These are phyloP conservation scores for Arthrinium phaeospermum DNA, from an alignment of 2,329 filamentous ascomycete genomes.

Conservation along the genomic window DNA sequence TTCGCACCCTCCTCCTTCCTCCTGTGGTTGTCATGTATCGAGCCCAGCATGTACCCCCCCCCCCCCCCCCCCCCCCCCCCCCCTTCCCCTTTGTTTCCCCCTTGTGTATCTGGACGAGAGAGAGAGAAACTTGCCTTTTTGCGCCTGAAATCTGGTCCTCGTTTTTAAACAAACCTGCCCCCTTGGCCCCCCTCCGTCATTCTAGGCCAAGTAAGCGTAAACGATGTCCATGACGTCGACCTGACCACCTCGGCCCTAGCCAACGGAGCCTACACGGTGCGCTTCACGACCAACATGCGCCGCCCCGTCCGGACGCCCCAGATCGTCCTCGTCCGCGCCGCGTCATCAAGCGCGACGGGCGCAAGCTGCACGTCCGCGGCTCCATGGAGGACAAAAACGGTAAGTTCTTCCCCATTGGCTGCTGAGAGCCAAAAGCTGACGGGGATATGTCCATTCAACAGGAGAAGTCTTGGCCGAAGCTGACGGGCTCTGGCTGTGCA, in stretches of 20 bases:
- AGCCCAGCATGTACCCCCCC: not conserved
- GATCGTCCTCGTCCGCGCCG: constrained; percentile 33
- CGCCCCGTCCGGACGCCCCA: constrained; percentile 33
- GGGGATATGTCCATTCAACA: not conserved
- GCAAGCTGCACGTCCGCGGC: constrained; percentile 32
- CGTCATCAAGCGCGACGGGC: constrained; percentile 34
- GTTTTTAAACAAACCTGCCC: not conserved
- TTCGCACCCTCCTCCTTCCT: too few species aligned
- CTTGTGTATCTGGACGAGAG: not conserved
- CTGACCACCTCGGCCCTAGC: constrained; percentile 23
- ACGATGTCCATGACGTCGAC: not conserved
- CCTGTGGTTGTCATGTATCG: not conserved
- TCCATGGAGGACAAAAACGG: constrained; percentile 37
- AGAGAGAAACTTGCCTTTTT: not conserved
- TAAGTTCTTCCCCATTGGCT: constrained; percentile 21
- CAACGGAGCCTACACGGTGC: constrained; percentile 34
- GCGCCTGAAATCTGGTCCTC: not conserved
- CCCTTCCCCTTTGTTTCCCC: not conserved
- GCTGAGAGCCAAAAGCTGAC: constrained; percentile 5
- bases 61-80: not conserved
- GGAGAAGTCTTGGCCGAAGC: constrained; percentile 32
- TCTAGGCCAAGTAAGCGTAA: not conserved
- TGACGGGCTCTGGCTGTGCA: constrained; percentile 29
- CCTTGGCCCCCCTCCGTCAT: not conserved
- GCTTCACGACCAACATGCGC: constrained; percentile 34